Evolutionary conservation across 108 stramenopile species (phyloP).

Genomic region (Fragilariopsis cylindrus): DNA sequence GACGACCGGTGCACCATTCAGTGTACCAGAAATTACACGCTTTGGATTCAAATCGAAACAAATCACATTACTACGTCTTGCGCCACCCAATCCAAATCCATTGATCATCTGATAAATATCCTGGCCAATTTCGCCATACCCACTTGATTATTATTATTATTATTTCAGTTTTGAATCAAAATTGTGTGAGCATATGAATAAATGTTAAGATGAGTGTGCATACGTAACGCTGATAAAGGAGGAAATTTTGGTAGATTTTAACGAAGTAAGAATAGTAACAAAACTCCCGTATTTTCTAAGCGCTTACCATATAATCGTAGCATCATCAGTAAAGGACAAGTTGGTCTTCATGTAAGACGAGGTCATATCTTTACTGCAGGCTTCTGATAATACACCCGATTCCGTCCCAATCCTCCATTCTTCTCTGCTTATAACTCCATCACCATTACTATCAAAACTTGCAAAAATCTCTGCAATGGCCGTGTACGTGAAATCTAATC

Average conservation of each 20-base stretch:
- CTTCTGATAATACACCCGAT: constrained; percentile 51
- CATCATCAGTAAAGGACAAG: constrained; percentile 46
- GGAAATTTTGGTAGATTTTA: no score
- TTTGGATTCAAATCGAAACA: constrained; percentile 60
- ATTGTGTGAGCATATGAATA: neutral
- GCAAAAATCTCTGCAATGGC: constrained; percentile 60
- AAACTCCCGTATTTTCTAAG: no score
- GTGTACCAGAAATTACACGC: constrained; percentile 50
- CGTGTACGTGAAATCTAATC: constrained; percentile 26
- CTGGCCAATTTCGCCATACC: constrained; percentile 64
- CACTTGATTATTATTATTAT: constrained; percentile 16
- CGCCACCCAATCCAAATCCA: constrained; percentile 30
- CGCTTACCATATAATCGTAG: constrained; percentile 48
- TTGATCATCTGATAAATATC: constrained; percentile 43
- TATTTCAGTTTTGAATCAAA: neutral
- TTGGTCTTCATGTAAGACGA: constrained; percentile 1
- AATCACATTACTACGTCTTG: constrained; percentile 48
- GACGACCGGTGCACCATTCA: constrained; percentile 59
- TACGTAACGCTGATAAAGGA: no score
- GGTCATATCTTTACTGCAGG: constrained; percentile 17
- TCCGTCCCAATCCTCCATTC: constrained; percentile 47
- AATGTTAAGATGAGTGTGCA: no score
- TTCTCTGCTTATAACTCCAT: constrained; percentile 61
- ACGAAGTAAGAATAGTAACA: no score
- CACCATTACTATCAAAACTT: constrained; percentile 67